Evolutionary conservation across 495 filamentous ascomycete genomes (phyloP).

Genomic region (Daldinia grandis): DNA sequence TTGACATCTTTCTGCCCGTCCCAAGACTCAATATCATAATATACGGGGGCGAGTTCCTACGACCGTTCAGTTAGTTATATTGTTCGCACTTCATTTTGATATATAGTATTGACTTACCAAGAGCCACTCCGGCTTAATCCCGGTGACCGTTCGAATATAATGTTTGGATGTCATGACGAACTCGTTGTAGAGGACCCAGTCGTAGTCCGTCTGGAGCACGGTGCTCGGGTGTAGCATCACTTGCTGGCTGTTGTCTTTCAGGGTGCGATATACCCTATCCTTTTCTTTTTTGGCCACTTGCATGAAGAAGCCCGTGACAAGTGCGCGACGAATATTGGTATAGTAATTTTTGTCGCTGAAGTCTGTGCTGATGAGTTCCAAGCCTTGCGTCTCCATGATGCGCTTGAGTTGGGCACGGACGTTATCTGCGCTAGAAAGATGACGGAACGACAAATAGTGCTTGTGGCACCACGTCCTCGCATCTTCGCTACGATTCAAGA

Average conservation of each 20-base stretch:
- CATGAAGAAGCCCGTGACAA: slow-evolving; percentile 99
- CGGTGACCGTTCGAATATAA: slow-evolving; percentile 76
- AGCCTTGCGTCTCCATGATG: slow-evolving; percentile 91
- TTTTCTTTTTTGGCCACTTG: slow-evolving; percentile 94
- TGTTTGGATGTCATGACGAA: slow-evolving; percentile 98
- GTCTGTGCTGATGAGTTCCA: slow-evolving; percentile 85
- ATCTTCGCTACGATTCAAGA: slow-evolving; percentile 72
- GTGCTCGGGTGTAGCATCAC: slow-evolving; percentile 94
- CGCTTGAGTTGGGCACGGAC: slow-evolving; percentile 88
- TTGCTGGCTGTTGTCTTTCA: slow-evolving; percentile 85
- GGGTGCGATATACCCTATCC: slow-evolving; percentile 87
- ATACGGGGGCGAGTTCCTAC: slow-evolving; percentile 85
- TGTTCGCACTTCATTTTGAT: not conserved
- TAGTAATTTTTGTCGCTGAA: slow-evolving; percentile 98
- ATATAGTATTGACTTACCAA: slow-evolving; percentile 67
- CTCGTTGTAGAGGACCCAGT: slow-evolving; percentile 99
- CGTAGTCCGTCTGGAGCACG: slow-evolving; percentile 81
- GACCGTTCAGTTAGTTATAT: slow-evolving; percentile 21
- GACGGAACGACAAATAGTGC: slow-evolving; percentile 92
- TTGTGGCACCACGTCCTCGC: slow-evolving; percentile 94
- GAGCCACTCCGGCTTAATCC: slow-evolving; percentile 82
- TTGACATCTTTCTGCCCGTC: slow-evolving; percentile 82
- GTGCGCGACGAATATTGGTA: slow-evolving; percentile 90
- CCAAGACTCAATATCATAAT: slow-evolving; percentile 89
- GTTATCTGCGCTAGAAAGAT: slow-evolving; percentile 90